These are phyloP conservation scores for Fusarium siculi DNA, from an alignment of 2,329 filamentous ascomycete genomes.

Conservation along the genomic window DNA sequence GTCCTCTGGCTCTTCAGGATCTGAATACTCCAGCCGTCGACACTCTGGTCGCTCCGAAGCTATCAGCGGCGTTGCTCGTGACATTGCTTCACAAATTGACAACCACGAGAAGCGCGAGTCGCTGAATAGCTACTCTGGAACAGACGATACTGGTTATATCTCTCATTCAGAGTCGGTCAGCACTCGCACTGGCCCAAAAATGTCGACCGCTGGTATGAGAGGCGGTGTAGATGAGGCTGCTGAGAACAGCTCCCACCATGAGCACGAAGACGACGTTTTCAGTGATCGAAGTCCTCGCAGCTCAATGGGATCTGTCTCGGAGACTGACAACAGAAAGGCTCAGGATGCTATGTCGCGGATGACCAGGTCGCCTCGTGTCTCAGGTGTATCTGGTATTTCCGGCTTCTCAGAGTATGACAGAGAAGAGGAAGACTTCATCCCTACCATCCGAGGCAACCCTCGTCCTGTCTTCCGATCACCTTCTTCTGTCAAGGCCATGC, in stretches of 20 bases:
- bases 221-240: conserved; percentile 45
- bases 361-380: conserved; percentile 56
- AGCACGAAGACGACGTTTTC: conserved; percentile 67
- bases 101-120: conserved; percentile 45
- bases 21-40: conserved; percentile 47
- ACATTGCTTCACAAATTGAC: conserved; percentile 61
- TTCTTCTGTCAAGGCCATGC: conserved; percentile 75
- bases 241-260: conserved; percentile 63
- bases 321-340: conserved; percentile 48
- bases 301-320: conserved; percentile 63
- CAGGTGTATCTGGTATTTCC: conserved; percentile 64
- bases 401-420: conserved; percentile 61
- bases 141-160: conserved; percentile 39
- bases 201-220: conserved; percentile 35
- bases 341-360: conserved; percentile 48
- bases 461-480: conserved; percentile 76
- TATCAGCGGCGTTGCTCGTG: conserved; percentile 63
- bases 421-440: conserved; percentile 60
- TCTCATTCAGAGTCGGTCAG: conserved; percentile 43
- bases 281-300: conserved; percentile 67
- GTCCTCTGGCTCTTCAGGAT: conserved; percentile 40
- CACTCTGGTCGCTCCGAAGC: conserved; percentile 60
- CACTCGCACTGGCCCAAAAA: conserved; percentile 38
- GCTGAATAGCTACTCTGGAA: conserved; percentile 36
- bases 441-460: conserved; percentile 67